Evolutionary conservation across 2,329 filamentous ascomycete genomes (phyloP), one percentile per base, ranked within the genome.

Genomic region (Davidsoniella eucalypti): DNA sequence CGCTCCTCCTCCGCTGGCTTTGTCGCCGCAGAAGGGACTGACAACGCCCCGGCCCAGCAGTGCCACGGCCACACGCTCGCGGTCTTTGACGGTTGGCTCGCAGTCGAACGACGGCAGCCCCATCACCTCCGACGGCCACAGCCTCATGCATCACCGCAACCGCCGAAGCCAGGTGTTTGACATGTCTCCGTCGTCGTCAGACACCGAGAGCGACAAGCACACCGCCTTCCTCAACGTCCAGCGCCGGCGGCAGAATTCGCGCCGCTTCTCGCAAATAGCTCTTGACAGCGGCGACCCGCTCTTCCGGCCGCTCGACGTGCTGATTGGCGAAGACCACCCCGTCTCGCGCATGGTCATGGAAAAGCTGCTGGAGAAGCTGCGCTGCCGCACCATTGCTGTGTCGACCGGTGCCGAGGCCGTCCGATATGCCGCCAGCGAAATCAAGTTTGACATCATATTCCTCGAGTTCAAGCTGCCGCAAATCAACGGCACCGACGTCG

Each of bases 311-410:
- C 67, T 98, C 47, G 92, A 98, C 64, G 84, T 98, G 5, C 71
- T 98, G 47, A 94, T 98, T 47, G 96, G 92, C 61, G 92, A 98
- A 66, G 92, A 98, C 59, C 92, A 98, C 62, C 92, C 92, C 0
- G 90, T 98, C 3, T 94, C 92, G 5, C 78, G 90, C 18, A 80
- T 98, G 69, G 90, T 98, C n/a, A 96, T 98, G 90, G 92, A 98
- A 61, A 92, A 94, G 58, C 69, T 98, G 6, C 73, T 98, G 48
- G 92, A 98, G 64, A 98, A 96, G 66, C 70, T 96, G 36, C 83
- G 87, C 36, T 98, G 92, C 60, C 84, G 92, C 40, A 95, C 90
- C 7, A 92, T 98, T 59, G 87, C 86, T 2, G 90, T 92, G 4
- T 75, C 82, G 2, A 94, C 88, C 57, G 92, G 92, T 1, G 82